These are phyloP conservation scores for Suhomyces terraborum DNA, from an alignment of 1,139 yeast species.

Conservation along the genomic window DNA sequence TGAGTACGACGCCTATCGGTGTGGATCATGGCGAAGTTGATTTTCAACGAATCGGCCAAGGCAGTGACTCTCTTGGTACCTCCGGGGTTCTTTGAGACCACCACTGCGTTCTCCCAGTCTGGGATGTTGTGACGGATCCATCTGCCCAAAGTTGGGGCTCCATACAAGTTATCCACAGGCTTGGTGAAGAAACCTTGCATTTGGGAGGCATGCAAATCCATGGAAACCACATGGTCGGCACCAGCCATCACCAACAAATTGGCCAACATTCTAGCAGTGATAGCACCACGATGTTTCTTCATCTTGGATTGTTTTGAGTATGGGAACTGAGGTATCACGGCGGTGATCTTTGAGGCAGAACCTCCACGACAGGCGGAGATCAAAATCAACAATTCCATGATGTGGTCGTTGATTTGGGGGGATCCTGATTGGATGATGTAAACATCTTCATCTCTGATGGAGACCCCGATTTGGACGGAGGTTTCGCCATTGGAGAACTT, in stretches of 20 bases:
- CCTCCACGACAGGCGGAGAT: constrained; percentile 98
- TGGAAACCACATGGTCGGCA: constrained; percentile 96
- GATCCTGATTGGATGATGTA: constrained; percentile 95
- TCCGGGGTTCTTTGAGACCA: constrained; percentile 96
- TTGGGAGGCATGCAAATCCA: constrained; percentile 98
- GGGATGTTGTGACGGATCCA: constrained; percentile 93
- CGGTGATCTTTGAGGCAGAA: constrained; percentile 93
- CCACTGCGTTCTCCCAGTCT: constrained; percentile 81
- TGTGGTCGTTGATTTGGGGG: constrained; percentile 86
- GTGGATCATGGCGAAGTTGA: constrained; percentile 98
- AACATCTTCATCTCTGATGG: constrained; percentile 95
- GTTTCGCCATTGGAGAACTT: constrained; percentile 98
- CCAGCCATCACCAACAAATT: constrained; percentile 96
- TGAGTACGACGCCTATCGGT: constrained; percentile 93
- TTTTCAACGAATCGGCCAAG: constrained; percentile 90
- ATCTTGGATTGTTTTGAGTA: constrained; percentile 96
- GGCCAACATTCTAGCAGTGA: constrained; percentile 98
- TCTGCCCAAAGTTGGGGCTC: constrained; percentile 93
- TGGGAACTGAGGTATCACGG: constrained; percentile 96
- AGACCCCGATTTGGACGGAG: constrained; percentile 90
- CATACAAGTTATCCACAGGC: constrained; percentile 94
- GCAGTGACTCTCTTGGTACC: constrained; percentile 98
- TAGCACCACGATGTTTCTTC: constrained; percentile 98
- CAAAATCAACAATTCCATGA: constrained; percentile 91
- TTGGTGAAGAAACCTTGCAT: constrained; percentile 99